Conservation (phyloP, 2,329 filamentous ascomycete genomes). For the Phialophora verrucosa region DNA sequence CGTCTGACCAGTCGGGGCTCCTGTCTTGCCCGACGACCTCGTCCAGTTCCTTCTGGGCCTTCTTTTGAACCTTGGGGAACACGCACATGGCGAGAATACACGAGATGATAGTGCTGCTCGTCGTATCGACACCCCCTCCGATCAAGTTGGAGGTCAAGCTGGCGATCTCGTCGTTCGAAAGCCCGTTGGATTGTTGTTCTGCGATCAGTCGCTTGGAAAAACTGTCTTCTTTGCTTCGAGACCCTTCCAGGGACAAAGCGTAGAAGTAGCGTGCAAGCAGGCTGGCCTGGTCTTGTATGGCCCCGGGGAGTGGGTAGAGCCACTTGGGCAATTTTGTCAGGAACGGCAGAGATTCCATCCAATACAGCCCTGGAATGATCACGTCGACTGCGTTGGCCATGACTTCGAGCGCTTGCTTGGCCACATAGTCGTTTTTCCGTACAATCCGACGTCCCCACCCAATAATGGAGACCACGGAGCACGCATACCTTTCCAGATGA, state of each 20-base stretch:
- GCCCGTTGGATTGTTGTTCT: conserved; percentile 54
- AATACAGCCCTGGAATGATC: conserved; percentile 30
- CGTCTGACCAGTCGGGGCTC: conserved; percentile 49
- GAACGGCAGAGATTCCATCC: conserved; percentile 36
- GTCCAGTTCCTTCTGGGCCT: conserved; percentile 54
- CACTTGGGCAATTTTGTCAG: conserved; percentile 57
- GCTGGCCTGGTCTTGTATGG: neutral
- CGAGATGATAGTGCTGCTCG: conserved; percentile 41
- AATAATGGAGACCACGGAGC: conserved; percentile 50
- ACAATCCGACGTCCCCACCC: conserved; percentile 48
- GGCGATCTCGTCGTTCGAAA: conserved; percentile 54
- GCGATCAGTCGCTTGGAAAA: conserved; percentile 56
- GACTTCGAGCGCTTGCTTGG: conserved; percentile 24
- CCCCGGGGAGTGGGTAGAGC: conserved; percentile 32
- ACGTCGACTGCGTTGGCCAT: conserved; percentile 31
- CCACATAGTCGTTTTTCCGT: conserved; percentile 59
- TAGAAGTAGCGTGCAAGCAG: conserved; percentile 52
- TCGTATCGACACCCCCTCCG: conserved; percentile 43
- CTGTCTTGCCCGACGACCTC: conserved; percentile 46
- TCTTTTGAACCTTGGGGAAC: conserved; percentile 55
- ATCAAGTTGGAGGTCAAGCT: conserved; percentile 53
- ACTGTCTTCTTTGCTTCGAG: conserved; percentile 47
- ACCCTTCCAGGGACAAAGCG: conserved; percentile 57
- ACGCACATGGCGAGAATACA: conserved; percentile 43
- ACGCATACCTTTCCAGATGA: conserved; percentile 50